Percentiles rank a stretch among this genome's conserved stretches.
Conservation (phyloP, 768 basidiomycete species). For the Bullera alba region DNA sequence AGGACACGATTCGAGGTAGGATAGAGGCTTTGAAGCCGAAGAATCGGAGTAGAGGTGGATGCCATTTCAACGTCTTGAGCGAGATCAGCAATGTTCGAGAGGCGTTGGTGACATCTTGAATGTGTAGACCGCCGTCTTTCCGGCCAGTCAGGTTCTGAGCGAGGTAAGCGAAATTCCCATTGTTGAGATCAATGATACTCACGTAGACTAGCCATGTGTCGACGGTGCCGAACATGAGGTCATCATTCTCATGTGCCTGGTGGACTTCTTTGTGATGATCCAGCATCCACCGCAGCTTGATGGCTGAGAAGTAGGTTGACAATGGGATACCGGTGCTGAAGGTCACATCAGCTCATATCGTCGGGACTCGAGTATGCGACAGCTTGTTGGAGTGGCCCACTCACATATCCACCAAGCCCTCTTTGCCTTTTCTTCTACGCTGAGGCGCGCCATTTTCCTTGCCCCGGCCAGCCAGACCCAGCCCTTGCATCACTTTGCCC, state of each 20-base stretch:
- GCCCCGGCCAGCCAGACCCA: conserved; percentile 29
- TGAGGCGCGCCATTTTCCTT: conserved; percentile 15
- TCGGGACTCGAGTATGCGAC: neutral
- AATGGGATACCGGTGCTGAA: conserved; percentile 81
- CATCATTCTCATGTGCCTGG: conserved; percentile 69
- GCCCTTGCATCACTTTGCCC: conserved; percentile 22
- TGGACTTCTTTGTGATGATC: conserved; percentile 71
- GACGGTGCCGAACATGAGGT: conserved; percentile 85
- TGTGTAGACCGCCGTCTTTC: conserved; percentile 61
- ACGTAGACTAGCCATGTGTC: conserved; percentile 96
- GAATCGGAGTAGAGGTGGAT: conserved; percentile 71
- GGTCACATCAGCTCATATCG: neutral
- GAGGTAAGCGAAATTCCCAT: neutral
- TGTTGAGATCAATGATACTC: conserved; percentile 24
- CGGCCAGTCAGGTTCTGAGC: conserved; percentile 75
- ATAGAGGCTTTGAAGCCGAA: conserved; percentile 71
- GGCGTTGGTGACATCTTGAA: conserved; percentile 91
- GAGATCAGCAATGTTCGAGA: conserved; percentile 91
- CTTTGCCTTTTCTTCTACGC: conserved; percentile 35
- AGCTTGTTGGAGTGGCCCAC: neutral
- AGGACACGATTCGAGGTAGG: conserved; percentile 79
- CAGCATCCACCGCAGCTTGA: conserved; percentile 96
- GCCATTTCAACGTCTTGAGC: conserved; percentile 73
- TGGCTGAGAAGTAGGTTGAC: conserved; percentile 95
- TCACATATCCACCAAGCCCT: conserved; percentile 39